These are phyloP conservation scores for Colletotrichum sp. DNA, from an alignment of 2,329 filamentous ascomycete genomes.

Conservation along the genomic window DNA sequence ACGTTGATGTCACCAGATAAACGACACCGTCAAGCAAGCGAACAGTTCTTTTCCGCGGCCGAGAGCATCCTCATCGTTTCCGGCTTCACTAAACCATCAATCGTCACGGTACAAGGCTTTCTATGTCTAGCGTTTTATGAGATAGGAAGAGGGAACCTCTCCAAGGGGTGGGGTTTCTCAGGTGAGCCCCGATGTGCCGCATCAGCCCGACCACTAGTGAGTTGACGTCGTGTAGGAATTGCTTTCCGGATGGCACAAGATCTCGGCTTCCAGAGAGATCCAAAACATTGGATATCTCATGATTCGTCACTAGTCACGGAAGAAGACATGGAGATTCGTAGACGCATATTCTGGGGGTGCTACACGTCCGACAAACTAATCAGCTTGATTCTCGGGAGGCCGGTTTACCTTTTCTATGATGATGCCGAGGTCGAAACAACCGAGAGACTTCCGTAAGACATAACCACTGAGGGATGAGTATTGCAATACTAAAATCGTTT, in stretches of 20 bases:
- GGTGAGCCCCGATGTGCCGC: constrained; percentile 14
- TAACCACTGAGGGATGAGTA: fast-evolving
- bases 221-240: constrained; percentile 21
- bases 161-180: constrained; percentile 31
- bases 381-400: constrained; percentile 23
- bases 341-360: constrained; percentile 35
- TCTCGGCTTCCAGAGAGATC: constrained; percentile 31
- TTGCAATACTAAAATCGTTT: fast-evolving
- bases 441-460: neutral
- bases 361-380: constrained; percentile 31
- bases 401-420: constrained; percentile 15
- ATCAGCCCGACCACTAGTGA: neutral
- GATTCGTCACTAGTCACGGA: constrained; percentile 23
- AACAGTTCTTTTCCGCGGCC: constrained; percentile 25
- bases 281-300: constrained; percentile 24
- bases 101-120: constrained; percentile 28
- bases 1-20: constrained; percentile 19
- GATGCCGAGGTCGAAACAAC: constrained; percentile 16
- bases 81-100: constrained; percentile 24
- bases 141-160: constrained; percentile 29
- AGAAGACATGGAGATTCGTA: constrained; percentile 29
- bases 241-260: constrained; percentile 35
- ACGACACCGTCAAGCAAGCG: constrained; percentile 6
- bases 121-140: constrained; percentile 32
- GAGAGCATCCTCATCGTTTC: constrained; percentile 30